Conservation (phyloP, 371 early-diverging fungal species). For the Basidiobolus meristosporus region DNA sequence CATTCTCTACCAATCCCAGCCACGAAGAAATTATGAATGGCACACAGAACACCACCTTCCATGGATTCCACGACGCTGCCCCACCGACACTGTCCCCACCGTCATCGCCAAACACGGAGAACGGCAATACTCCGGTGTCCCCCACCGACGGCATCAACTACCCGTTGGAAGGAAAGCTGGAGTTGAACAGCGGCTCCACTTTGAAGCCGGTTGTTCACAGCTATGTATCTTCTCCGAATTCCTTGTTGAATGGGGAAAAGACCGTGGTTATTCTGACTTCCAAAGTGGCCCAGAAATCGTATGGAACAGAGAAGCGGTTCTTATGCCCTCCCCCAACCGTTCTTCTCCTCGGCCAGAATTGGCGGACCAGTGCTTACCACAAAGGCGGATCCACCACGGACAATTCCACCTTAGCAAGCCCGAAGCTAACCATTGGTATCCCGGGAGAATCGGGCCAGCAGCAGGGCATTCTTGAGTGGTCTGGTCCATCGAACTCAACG, state of each 20-base stretch:
- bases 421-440: slow-evolving; percentile 37
- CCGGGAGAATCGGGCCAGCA: slow-evolving; percentile 7
- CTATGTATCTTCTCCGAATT: too few species aligned
- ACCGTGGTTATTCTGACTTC: slow-evolving; percentile 7
- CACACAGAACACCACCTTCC: too few species aligned
- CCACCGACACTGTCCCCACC: too few species aligned
- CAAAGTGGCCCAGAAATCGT: slow-evolving; percentile 65
- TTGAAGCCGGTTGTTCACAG: too few species aligned
- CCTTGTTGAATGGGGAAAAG: neutral
- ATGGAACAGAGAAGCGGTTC: slow-evolving; percentile 70
- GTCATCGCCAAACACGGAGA: too few species aligned
- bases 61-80: too few species aligned
- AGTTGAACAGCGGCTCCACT: too few species aligned
- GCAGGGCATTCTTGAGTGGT: slow-evolving; percentile 14
- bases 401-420: slow-evolving; percentile 51
- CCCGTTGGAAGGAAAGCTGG: too few species aligned
- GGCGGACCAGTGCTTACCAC: slow-evolving; percentile 7
- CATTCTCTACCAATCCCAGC: too few species aligned
- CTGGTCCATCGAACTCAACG: neutral
- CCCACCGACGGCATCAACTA: too few species aligned
- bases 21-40: too few species aligned
- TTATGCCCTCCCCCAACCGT: slow-evolving; percentile 63
- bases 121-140: too few species aligned
- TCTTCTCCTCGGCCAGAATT: slow-evolving; percentile 4
- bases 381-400: slow-evolving; percentile 50